Evolutionary conservation across 495 filamentous ascomycete species (phyloP).

Genomic region (Aspergillus asperescens): DNA sequence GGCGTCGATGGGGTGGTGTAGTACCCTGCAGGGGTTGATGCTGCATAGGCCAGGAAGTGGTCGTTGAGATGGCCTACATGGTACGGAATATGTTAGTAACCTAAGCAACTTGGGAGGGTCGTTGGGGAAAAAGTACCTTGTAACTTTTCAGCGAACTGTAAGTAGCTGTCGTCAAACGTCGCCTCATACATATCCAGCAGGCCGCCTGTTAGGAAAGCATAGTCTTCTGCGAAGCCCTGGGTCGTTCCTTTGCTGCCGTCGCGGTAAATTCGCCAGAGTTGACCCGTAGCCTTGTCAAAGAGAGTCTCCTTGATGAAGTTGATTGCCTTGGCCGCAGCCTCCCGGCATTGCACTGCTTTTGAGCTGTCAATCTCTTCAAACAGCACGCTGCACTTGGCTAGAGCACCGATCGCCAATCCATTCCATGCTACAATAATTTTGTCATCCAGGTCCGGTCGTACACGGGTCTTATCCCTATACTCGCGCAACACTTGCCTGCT

Average conservation of each 20-base stretch:
- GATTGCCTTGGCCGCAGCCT: constrained; percentile 63
- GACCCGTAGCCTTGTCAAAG: constrained; percentile 57
- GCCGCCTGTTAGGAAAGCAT: constrained; percentile 82
- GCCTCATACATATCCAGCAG: constrained; percentile 84
- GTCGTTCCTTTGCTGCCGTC: constrained; percentile 63
- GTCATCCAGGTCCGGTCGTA: constrained; percentile 79
- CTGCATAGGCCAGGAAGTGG: constrained; percentile 58
- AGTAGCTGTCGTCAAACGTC: constrained; percentile 72
- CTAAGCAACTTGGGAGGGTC: not conserved
- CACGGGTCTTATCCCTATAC: constrained; percentile 69
- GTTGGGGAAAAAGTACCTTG: constrained; percentile 54
- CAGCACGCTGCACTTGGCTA: constrained; percentile 67
- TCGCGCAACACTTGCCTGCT: constrained; percentile 66
- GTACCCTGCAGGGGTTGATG: constrained; percentile 59
- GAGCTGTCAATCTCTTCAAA: constrained; percentile 56
- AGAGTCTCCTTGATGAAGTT: constrained; percentile 74
- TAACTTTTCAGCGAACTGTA: constrained; percentile 77
- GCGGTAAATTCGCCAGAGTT: constrained; percentile 71
- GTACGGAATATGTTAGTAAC: constrained; percentile 2
- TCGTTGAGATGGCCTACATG: constrained; percentile 65
- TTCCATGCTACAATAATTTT: constrained; percentile 89
- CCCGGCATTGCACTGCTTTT: constrained; percentile 53
- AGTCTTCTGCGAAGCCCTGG: constrained; percentile 87
- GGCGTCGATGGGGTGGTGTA: constrained; percentile 68
- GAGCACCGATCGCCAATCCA: constrained; percentile 79